phyloP scores from a whole-genome alignment of 2,329 filamentous ascomycete species.

The Curvularia verruculosa region DNA sequence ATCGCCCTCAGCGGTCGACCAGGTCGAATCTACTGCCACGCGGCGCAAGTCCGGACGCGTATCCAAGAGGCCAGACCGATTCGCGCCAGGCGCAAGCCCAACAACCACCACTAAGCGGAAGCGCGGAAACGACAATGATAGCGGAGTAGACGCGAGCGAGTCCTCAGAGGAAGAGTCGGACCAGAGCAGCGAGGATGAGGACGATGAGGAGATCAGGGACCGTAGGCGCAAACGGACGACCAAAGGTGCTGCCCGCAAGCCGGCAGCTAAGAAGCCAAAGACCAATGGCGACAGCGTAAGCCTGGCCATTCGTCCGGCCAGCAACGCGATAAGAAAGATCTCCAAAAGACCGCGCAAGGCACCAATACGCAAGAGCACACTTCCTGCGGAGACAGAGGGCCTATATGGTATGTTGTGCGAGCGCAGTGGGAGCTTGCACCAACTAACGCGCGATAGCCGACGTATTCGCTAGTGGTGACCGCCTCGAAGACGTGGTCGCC shows the following conservation, averaged over 20 bases:
- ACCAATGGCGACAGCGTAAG: slow-evolving; percentile 58
- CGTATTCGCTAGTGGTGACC: slow-evolving; percentile 63
- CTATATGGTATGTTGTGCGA: slow-evolving; percentile 58
- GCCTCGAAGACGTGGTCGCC: slow-evolving; percentile 62
- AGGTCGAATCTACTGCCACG: slow-evolving; percentile 36
- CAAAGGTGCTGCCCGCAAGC: slow-evolving; percentile 43
- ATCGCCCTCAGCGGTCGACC: slow-evolving; percentile 30
- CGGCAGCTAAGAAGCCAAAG: slow-evolving; percentile 60
- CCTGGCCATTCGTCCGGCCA: slow-evolving; percentile 61
- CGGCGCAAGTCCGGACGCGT: slow-evolving; percentile 52
- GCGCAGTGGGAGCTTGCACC: background rate
- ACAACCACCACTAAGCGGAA: slow-evolving; percentile 46
- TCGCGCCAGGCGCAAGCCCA: slow-evolving; percentile 39
- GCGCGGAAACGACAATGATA: slow-evolving; percentile 40
- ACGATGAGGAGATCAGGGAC: slow-evolving; percentile 49
- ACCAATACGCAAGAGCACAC: slow-evolving; percentile 58
- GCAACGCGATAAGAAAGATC: slow-evolving; percentile 47
- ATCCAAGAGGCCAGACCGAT: slow-evolving; percentile 45
- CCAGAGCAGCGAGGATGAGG: slow-evolving; percentile 46
- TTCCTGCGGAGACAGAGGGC: slow-evolving; percentile 58
- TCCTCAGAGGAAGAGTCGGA: slow-evolving; percentile 38
- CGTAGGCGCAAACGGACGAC: slow-evolving; percentile 42
- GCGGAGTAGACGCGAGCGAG: slow-evolving; percentile 38
- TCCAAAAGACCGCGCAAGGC: slow-evolving; percentile 55
- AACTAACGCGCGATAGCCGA: slow-evolving; percentile 56